These are phyloP conservation scores for Sabuloglossum arenarium DNA, from an alignment of 495 filamentous ascomycete genomes.

Conservation along the genomic window DNA sequence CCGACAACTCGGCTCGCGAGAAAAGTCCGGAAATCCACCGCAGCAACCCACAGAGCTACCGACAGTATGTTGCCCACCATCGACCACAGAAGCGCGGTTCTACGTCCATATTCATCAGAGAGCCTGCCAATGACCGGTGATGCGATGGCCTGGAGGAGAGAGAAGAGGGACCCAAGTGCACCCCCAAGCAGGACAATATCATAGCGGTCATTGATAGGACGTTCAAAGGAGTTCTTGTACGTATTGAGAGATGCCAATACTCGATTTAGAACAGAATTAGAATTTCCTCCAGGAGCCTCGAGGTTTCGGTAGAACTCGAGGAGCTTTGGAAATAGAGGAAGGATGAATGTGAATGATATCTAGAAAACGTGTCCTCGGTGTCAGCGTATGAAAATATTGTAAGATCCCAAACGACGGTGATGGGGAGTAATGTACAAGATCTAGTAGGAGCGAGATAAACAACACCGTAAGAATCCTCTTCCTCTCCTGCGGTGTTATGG, in stretches of 20 bases:
- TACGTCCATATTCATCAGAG: conserved; percentile 74
- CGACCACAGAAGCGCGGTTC: conserved; percentile 70
- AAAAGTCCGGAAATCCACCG: conserved; percentile 88
- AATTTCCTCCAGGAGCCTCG: conserved; percentile 24
- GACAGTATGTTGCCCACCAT: conserved; percentile 91
- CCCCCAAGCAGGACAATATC: conserved; percentile 94
- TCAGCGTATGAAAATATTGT: no score
- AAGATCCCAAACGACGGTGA: no score
- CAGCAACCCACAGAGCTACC: conserved; percentile 83
- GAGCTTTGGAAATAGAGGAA: conserved; percentile 84
- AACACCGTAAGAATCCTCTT: conserved; percentile 70
- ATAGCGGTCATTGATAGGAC: conserved; percentile 86
- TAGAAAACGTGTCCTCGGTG: conserved; percentile 14
- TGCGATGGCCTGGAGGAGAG: conserved; percentile 78
- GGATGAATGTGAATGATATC: conserved; percentile 92
- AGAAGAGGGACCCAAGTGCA: conserved; percentile 83
- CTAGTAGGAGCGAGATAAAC: conserved; percentile 49
- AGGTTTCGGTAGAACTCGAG: conserved; percentile 80
- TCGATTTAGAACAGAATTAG: conserved; percentile 44
- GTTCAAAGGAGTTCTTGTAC: conserved; percentile 86
- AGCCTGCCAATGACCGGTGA: conserved; percentile 79
- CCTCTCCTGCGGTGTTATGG: conserved; percentile 20
- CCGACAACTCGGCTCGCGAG: conserved; percentile 79
- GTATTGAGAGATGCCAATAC: conserved; percentile 72
- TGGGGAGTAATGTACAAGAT: conserved; percentile 30